Conservation (phyloP, 352 stramenopile genomes). For the Globisporangium acanthophoron region DNA sequence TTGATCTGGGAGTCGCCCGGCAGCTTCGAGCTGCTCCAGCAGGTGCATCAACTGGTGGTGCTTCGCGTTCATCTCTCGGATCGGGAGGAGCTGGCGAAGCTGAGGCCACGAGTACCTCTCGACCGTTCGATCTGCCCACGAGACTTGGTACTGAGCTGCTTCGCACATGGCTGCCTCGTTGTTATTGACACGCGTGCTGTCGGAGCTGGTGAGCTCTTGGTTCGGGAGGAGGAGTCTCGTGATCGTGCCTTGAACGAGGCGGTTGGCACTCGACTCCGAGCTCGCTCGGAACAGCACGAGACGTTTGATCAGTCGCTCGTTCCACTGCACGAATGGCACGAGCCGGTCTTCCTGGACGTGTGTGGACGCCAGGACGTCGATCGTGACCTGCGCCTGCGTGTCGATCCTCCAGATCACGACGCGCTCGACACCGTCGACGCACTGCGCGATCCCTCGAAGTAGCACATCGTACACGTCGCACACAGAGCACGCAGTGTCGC, state of each 20-base stretch:
- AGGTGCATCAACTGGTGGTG: constrained; percentile 57
- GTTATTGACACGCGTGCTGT: background rate
- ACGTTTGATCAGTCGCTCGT: constrained; percentile 57
- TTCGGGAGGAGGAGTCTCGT: constrained; percentile 13
- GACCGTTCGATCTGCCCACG: constrained; percentile 43
- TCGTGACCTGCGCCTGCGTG: constrained; percentile 15
- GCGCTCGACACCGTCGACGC: constrained; percentile 32
- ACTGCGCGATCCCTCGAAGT: constrained; percentile 35
- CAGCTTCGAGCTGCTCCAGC: constrained; percentile 10
- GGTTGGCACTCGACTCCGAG: background rate
- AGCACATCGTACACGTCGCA: constrained; percentile 57
- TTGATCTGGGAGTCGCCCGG: background rate
- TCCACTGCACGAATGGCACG: constrained; percentile 48
- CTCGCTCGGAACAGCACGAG: constrained; percentile 51
- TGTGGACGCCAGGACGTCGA: constrained; percentile 49
- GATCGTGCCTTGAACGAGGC: constrained; percentile 32
- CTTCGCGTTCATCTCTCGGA: constrained; percentile 64
- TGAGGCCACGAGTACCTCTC: constrained; percentile 45
- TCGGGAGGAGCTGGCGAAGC: constrained; percentile 45
- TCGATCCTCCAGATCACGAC: constrained; percentile 54
- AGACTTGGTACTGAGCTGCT: constrained; percentile 39
- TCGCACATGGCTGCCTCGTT: constrained; percentile 20
- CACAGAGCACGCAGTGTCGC: constrained; percentile 24
- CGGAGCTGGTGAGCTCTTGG: background rate
- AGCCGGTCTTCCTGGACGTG: constrained; percentile 56